phyloP scores from a whole-genome alignment of 352 stramenopile species.

The Globisporangium barbulae region DNA sequence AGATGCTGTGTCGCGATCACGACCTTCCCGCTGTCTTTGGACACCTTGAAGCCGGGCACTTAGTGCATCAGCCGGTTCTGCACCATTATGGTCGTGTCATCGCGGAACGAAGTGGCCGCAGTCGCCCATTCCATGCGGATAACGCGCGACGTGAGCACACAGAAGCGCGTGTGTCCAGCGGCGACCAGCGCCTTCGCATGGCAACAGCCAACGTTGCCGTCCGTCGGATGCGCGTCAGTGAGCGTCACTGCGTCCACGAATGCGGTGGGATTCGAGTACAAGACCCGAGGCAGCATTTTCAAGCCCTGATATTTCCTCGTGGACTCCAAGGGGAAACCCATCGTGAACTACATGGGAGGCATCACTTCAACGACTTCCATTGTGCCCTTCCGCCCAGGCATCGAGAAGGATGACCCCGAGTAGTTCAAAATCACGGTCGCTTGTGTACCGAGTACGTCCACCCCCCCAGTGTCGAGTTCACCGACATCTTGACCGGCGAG shows the following conservation, averaged over 20 bases:
- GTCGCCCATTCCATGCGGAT: slow-evolving; percentile 33
- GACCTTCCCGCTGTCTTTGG: slow-evolving; percentile 16
- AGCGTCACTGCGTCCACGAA: background rate
- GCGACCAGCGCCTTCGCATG: slow-evolving; percentile 18
- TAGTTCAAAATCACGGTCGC: no score
- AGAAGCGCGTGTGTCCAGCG: slow-evolving; percentile 31
- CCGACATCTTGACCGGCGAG: no score
- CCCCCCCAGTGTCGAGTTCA: no score
- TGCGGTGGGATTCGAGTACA: no score
- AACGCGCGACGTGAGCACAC: slow-evolving; percentile 30
- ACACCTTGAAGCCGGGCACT: slow-evolving; percentile 17
- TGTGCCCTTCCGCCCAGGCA: no score
- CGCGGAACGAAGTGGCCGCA: slow-evolving; percentile 12
- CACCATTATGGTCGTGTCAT: slow-evolving; percentile 22
- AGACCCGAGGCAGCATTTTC: no score
- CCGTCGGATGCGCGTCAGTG: background rate
- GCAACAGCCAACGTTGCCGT: slow-evolving; percentile 5
- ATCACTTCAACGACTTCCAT: no score
- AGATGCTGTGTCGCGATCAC: slow-evolving; percentile 20
- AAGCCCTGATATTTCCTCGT: no score
- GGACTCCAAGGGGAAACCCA: no score
- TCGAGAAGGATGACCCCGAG: no score
- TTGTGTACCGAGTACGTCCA: no score
- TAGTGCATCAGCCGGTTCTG: slow-evolving; percentile 19
- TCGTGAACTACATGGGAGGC: no score